A percentile compares a stretch with the other conserved stretches of the same genome.
Evolutionary conservation across 2,329 filamentous ascomycete genomes (phyloP).

Genomic region (Colletotrichum costaricense): DNA sequence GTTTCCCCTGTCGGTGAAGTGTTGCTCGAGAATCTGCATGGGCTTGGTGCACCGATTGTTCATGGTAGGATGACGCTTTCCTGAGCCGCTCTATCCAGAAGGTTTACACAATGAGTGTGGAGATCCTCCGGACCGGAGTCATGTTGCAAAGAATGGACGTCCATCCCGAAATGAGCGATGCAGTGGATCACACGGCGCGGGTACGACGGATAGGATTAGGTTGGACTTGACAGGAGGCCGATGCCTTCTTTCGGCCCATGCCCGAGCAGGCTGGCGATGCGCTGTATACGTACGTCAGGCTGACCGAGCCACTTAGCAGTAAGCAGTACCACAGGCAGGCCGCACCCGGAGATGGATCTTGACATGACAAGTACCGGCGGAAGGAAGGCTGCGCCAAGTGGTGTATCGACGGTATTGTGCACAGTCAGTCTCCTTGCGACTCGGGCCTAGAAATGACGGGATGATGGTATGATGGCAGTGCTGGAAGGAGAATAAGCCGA

Average conservation of each 20-base stretch:
- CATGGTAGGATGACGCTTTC: neutral
- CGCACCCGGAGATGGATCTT: neutral
- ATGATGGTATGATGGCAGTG: slow-evolving; percentile 24
- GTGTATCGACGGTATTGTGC: neutral
- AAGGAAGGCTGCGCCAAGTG: neutral
- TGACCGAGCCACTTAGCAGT: slow-evolving; percentile 1
- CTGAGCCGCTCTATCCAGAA: neutral
- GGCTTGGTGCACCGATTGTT: neutral
- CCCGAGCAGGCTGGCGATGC: slow-evolving; percentile 11
- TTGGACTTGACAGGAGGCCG: slow-evolving; percentile 9
- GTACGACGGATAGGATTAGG: slow-evolving; percentile 7
- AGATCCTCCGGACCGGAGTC: slow-evolving; percentile 7
- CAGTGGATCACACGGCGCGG: slow-evolving; percentile 1
- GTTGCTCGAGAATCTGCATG: neutral
- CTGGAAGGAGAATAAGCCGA: slow-evolving; percentile 31
- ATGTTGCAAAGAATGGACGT: neutral
- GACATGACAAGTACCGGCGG: neutral
- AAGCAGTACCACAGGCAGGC: too few species aligned
- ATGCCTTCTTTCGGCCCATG: slow-evolving; percentile 3
- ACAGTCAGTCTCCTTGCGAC: neutral
- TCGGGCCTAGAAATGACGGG: neutral
- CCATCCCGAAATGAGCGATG: neutral
- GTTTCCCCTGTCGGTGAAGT: neutral
- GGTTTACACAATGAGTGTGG: slow-evolving; percentile 1
- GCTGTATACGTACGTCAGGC: slow-evolving; percentile 9